These are phyloP conservation scores for Neobulgaria alba DNA, from an alignment of 2,329 filamentous ascomycete genomes.

Conservation along the genomic window DNA sequence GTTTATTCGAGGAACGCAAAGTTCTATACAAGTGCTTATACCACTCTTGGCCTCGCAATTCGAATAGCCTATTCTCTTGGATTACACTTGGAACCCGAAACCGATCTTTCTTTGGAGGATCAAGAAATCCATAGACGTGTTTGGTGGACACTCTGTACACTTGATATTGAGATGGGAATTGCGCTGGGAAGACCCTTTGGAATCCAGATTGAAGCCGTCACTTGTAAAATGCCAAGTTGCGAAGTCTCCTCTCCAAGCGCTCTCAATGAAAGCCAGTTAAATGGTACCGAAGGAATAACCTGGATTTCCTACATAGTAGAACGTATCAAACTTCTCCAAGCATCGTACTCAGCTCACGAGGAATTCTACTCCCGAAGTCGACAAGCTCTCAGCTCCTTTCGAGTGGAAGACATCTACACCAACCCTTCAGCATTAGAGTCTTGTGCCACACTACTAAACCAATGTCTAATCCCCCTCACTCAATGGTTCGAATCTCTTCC, in stretches of 20 bases:
- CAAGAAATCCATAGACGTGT: neutral
- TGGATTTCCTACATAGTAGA: neutral
- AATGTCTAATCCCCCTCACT: neutral
- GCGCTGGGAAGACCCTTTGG: neutral
- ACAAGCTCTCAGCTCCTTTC: neutral
- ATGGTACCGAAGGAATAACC: neutral
- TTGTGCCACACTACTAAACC: neutral
- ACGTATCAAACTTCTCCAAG: neutral
- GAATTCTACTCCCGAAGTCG: neutral
- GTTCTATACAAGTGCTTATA: neutral
- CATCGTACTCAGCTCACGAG: neutral
- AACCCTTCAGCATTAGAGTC: neutral
- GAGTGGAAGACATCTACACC: neutral
- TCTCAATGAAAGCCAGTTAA: neutral
- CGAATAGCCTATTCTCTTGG: neutral
- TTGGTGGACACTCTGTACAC: neutral
- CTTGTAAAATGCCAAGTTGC: neutral
- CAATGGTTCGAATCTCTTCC: neutral
- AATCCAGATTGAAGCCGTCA: neutral
- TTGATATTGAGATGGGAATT: neutral
- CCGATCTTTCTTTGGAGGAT: neutral
- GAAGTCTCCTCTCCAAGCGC: neutral
- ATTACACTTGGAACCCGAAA: neutral
- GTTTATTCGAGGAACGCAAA: neutral
- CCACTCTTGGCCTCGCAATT: neutral